These are phyloP conservation scores for Musa balbisiana DNA, from an alignment of 202 grass and related monocot species.

Conservation along the genomic window DNA sequence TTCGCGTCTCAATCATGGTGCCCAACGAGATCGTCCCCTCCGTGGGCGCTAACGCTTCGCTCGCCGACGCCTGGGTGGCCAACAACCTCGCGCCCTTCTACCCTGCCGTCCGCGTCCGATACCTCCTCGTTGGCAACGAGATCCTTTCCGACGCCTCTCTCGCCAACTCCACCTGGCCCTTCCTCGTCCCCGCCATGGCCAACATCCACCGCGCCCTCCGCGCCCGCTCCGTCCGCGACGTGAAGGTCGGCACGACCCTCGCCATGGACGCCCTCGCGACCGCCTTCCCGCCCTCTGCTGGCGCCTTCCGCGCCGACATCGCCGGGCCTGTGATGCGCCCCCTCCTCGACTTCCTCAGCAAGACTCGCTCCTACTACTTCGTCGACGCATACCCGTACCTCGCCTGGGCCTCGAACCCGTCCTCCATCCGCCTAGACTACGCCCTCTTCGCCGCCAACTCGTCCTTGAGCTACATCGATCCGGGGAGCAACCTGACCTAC, in stretches of 20 bases:
- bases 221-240: slow-evolving; percentile 30
- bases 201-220: slow-evolving; percentile 59
- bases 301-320: slow-evolving; percentile 57
- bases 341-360: slow-evolving; percentile 43
- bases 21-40: slow-evolving; percentile 63
- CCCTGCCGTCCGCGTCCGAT: slow-evolving; percentile 46
- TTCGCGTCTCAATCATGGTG: slow-evolving; percentile 85
- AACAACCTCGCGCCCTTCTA: slow-evolving; percentile 52
- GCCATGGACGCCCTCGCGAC: slow-evolving; percentile 61
- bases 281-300: slow-evolving; percentile 55
- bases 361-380: slow-evolving; percentile 82
- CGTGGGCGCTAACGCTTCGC: slow-evolving; percentile 40
- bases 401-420: slow-evolving; percentile 42
- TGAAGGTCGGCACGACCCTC: slow-evolving; percentile 83
- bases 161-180: slow-evolving; percentile 39
- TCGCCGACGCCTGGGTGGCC: slow-evolving; percentile 55
- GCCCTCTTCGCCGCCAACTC: slow-evolving; percentile 37
- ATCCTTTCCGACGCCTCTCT: slow-evolving; percentile 66
- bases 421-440: slow-evolving; percentile 46
- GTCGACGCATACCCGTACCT: slow-evolving; percentile 84
- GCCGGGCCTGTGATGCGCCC: slow-evolving; percentile 51
- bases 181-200: slow-evolving; percentile 66
- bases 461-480: slow-evolving; percentile 43
- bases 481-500: slow-evolving; percentile 44
- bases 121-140: slow-evolving; percentile 86